These are phyloP conservation scores for Cercophora scortea DNA, from an alignment of 495 filamentous ascomycete genomes.

Conservation along the genomic window DNA sequence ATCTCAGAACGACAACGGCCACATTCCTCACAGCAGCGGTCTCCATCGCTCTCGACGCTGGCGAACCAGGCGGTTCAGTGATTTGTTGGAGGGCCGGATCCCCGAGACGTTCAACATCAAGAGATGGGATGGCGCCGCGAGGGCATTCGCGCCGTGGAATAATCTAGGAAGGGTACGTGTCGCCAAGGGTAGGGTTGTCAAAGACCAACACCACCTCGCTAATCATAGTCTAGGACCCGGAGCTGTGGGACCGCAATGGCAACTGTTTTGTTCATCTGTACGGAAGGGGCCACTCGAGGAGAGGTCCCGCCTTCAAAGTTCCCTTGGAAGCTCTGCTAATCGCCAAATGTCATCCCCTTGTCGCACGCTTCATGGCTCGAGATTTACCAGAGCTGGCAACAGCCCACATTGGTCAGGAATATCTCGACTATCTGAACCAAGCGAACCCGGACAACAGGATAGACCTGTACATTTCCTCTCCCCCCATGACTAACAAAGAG, in stretches of 20 bases:
- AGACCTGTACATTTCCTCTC: constrained; percentile 58
- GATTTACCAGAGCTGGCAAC: constrained; percentile 12
- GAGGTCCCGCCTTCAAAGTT: constrained; percentile 54
- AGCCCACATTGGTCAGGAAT: constrained; percentile 2
- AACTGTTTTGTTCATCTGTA: constrained; percentile 60
- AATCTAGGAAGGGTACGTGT: constrained; percentile 41
- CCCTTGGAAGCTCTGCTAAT: constrained; percentile 41
- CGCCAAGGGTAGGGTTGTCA: too few species aligned
- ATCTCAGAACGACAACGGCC: not conserved
- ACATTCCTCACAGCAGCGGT: not conserved
- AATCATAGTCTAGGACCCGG: constrained; percentile 40
- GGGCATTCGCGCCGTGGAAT: constrained; percentile 43
- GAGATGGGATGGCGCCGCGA: constrained; percentile 51
- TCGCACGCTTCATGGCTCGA: constrained; percentile 39
- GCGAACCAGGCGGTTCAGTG: constrained; percentile 13
- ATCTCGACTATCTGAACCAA: constrained; percentile 9
- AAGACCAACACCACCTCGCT: not conserved
- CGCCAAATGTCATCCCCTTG: constrained; percentile 43
- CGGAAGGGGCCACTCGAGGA: constrained; percentile 46
- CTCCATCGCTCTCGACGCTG: constrained; percentile 6
- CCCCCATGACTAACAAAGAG: constrained; percentile 37
- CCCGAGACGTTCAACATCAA: constrained; percentile 22
- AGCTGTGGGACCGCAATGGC: constrained; percentile 55
- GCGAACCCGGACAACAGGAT: constrained; percentile 22
- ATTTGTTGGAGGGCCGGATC: constrained; percentile 8